A percentile compares a stretch with the other conserved stretches of the same genome.
These are phyloP conservation scores for Trichoderma koningii DNA, from an alignment of 2,329 filamentous ascomycete genomes.

Conservation along the genomic window DNA sequence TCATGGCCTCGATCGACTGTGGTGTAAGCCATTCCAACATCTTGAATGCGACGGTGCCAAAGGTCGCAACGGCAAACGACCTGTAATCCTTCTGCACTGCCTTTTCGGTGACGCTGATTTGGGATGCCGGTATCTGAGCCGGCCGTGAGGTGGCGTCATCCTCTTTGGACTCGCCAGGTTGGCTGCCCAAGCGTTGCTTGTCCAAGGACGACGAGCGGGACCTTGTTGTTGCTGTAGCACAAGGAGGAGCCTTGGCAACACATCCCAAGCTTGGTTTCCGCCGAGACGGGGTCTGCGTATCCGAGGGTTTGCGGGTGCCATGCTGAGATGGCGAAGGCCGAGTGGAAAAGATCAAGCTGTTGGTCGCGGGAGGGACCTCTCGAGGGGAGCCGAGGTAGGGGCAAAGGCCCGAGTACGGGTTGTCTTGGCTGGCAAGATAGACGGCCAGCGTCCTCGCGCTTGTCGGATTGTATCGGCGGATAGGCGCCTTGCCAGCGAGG, in stretches of 20 bases:
- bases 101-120: slow-evolving; percentile 49
- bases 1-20: slow-evolving; percentile 54
- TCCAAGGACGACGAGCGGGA: slow-evolving; percentile 13
- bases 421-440: slow-evolving; percentile 77
- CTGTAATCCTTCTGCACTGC: slow-evolving; percentile 57
- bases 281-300: slow-evolving; percentile 2
- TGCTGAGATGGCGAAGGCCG: slow-evolving; percentile 31
- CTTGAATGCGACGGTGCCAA: slow-evolving; percentile 66
- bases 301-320: not conserved
- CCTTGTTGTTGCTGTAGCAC: slow-evolving; percentile 8
- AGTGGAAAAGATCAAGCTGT: slow-evolving; percentile 50
- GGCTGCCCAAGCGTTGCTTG: not conserved
- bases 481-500: slow-evolving; percentile 64
- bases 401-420: slow-evolving; percentile 72
- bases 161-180: slow-evolving; percentile 1
- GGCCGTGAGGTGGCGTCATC: not conserved
- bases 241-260: slow-evolving; percentile 12
- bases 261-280: slow-evolving; percentile 13
- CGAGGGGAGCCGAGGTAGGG: slow-evolving; percentile 49
- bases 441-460: slow-evolving; percentile 81
- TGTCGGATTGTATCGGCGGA: slow-evolving; percentile 76
- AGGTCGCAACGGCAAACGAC: slow-evolving; percentile 64
- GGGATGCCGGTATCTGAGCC: slow-evolving; percentile 1
- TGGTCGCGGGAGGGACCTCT: slow-evolving; percentile 48
- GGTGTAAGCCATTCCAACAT: slow-evolving; percentile 73